Percentiles rank a stretch among this genome's conserved stretches.
These are phyloP conservation scores for Brasilioporus rufonigricans DNA, from an alignment of 768 basidiomycete species.

Conservation along the genomic window DNA sequence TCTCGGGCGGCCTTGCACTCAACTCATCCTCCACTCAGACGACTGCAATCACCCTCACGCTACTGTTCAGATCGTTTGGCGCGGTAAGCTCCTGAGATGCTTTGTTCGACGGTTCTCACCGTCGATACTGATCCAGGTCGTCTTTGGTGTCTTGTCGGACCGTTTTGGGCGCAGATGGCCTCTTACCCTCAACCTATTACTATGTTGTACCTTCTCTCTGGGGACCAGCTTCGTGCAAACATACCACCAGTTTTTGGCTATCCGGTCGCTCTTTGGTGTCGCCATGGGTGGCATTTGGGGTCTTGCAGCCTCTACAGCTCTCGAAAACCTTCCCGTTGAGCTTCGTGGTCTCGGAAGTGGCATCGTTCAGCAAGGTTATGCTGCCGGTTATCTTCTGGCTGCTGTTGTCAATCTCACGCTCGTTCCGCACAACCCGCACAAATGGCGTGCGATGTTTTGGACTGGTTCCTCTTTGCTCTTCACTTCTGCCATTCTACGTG, in stretches of 20 bases:
- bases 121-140: conserved; percentile 32
- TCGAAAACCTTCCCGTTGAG: conserved; percentile 91
- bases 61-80: conserved; percentile 82
- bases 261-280: conserved; percentile 81
- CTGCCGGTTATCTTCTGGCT: conserved; percentile 81
- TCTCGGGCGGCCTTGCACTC: not conserved
- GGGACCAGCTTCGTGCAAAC: conserved; percentile 79
- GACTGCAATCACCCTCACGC: conserved; percentile 85
- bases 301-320: conserved; percentile 73
- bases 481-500: conserved; percentile 66
- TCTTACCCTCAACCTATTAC: conserved; percentile 68
- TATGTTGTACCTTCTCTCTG: conserved; percentile 72
- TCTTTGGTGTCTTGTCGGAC: conserved; percentile 84
- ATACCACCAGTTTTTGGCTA: conserved; percentile 73
- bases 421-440: conserved; percentile 34
- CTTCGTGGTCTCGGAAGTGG: conserved; percentile 85
- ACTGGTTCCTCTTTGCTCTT: conserved; percentile 66
- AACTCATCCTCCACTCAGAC: conserved; percentile 39
- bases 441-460: conserved; percentile 86
- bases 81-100: conserved; percentile 42
- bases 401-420: conserved; percentile 78
- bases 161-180: conserved; percentile 95
- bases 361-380: conserved; percentile 90
- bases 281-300: conserved; percentile 94
- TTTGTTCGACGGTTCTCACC: not conserved